Evolutionary conservation across 495 filamentous ascomycete species (phyloP), one percentile per base, ranked within the genome.

Genomic region (Penicillium atrosanguineum): DNA sequence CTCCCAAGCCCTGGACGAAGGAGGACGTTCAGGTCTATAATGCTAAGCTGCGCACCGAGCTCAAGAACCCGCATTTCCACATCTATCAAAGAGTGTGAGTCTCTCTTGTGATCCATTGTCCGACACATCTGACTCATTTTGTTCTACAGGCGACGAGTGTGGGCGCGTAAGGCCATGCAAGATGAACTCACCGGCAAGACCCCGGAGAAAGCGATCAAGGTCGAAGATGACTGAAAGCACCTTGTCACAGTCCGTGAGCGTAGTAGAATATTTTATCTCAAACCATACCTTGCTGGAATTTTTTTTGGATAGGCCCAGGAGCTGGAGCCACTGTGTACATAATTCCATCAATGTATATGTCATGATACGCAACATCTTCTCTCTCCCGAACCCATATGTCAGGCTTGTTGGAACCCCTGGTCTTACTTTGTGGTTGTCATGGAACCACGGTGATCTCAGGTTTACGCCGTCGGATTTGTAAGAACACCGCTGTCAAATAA

Each of bases 11-110:
- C 3, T 65, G 62, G 62, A 55, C 60, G 12, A 52, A 53, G 12
- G 60, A 65, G 6, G 59, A 67, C 46, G 64, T 67, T 0, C 46
- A 53, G 36, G 61, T 63, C 18, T 67, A 63, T 46, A 37, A 55
- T 3, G 59, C 62, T 9, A 52, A 55, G 25, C 25, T 65, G 45
- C 50, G 62, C 9, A 42, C 36, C 12, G 64, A 65, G 44, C 23
- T 67, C 39, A 49, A 56, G 40, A 62, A 67, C 51, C 64, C 62
- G 6, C 28, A 38, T 1, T 49, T 50, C 29, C 64, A 67, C 50
- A 26, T 41, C 16, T 67, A 60, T 60, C 42, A 60, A 31, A 43
- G 51, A 9, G 52, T 52, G 60, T 63, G 34, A 44, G 56, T 50
- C 8, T 40, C 31, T 34, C 31, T 3, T 4, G 1, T 34, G 31